A percentile compares a stretch with the other conserved stretches of the same genome.
These are phyloP conservation scores for Aspergillus nanangensis DNA, from an alignment of 495 filamentous ascomycete species.

Conservation along the genomic window DNA sequence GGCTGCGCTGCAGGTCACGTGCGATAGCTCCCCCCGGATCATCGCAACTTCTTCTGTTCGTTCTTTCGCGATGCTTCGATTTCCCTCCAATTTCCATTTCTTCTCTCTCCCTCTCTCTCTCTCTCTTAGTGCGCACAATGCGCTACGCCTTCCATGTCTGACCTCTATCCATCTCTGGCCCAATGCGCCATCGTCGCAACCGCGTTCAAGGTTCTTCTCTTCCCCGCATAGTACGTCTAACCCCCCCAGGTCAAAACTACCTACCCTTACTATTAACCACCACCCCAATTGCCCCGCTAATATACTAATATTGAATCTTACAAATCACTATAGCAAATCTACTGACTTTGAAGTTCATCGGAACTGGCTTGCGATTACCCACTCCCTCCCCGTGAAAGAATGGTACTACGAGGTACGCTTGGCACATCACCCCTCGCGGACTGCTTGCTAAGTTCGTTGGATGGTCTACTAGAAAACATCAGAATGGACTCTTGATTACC, in stretches of 20 bases:
- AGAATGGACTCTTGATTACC: slow-evolving; percentile 98
- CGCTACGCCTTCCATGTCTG: slow-evolving; percentile 57
- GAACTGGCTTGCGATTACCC: slow-evolving; percentile 94
- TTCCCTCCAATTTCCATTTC: slow-evolving; percentile 1
- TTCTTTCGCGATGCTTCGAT: too few relatives aligned
- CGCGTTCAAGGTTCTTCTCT: slow-evolving; percentile 89
- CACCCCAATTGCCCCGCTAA: too few relatives aligned
- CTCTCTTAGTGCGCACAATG: slow-evolving; percentile 17
- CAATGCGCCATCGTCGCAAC: slow-evolving; percentile 85
- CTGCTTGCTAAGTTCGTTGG: neutral
- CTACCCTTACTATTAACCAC: too few relatives aligned
- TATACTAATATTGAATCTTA: neutral
- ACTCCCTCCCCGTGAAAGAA: slow-evolving; percentile 78
- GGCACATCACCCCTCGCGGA: neutral
- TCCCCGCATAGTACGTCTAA: slow-evolving; percentile 85
- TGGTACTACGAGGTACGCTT: slow-evolving; percentile 84
- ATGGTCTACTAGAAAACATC: slow-evolving; percentile 65
- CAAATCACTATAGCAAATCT: slow-evolving; percentile 66
- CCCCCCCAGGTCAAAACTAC: neutral
- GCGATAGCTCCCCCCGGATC: slow-evolving; percentile 11
- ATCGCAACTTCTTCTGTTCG: slow-evolving; percentile 1
- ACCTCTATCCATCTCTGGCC: slow-evolving; percentile 75
- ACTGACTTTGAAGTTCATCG: slow-evolving; percentile 98
- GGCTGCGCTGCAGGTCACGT: slow-evolving; percentile 10
- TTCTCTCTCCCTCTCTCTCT: neutral